Percentiles rank a stretch among this genome's conserved stretches.
Conservation (phyloP, 2,329 filamentous ascomycete species). For the Cryphonectria parasitica region DNA sequence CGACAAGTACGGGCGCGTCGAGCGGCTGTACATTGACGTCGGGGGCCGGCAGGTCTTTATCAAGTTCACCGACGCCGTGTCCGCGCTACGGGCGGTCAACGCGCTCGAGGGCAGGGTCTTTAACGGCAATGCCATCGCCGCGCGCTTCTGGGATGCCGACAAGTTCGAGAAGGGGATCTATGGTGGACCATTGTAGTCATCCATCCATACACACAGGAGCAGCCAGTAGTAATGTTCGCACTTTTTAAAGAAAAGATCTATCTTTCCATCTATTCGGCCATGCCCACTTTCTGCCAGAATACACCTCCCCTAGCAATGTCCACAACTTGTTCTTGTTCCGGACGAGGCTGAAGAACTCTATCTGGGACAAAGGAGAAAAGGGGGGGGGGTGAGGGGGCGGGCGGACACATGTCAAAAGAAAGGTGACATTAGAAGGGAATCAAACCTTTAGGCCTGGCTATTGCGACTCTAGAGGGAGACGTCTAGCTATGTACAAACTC, state of each 20-base stretch:
- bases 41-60: constrained; percentile 77
- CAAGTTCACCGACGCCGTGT: constrained; percentile 85
- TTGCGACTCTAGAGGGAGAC: constrained; percentile 10
- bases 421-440: constrained; percentile 3
- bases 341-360: constrained; percentile 18
- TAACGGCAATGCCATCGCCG: constrained; percentile 82
- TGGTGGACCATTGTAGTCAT: constrained; percentile 29
- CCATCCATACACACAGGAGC: constrained; percentile 8
- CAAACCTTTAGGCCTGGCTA: constrained; percentile 8
- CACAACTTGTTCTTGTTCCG: no score
- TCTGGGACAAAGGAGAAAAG: no score
- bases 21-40: constrained; percentile 76
- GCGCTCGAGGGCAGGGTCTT: constrained; percentile 86
- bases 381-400: not conserved
- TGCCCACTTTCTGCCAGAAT: no score
- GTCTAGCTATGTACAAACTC: constrained; percentile 17
- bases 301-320: no score
- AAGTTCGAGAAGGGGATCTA: constrained; percentile 76
- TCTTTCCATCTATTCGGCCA: not conserved
- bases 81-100: constrained; percentile 86
- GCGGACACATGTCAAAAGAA: not conserved
- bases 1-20: constrained; percentile 84
- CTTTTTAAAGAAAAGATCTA: not conserved
- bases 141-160: constrained; percentile 79
- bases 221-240: not conserved